These are phyloP conservation scores for Raphanus raphanistrum DNA, from an alignment of 345 rosid genomes.

Conservation along the genomic window DNA sequence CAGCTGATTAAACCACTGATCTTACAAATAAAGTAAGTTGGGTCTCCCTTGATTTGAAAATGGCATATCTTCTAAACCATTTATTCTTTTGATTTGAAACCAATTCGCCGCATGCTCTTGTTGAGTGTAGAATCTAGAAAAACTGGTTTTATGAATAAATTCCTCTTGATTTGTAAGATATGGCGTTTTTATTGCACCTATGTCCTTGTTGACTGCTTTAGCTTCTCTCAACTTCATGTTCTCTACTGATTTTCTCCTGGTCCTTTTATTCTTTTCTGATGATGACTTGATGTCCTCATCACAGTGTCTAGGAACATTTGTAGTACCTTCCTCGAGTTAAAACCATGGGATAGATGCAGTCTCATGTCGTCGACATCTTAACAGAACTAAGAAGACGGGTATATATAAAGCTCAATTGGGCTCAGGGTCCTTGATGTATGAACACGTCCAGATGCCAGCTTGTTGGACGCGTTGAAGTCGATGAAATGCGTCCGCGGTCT, in stretches of 20 bases:
- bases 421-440: conserved; percentile 90
- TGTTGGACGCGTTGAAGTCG: not conserved
- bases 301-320: not conserved
- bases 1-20: too few relatives aligned
- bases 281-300: too few relatives aligned
- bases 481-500: not conserved
- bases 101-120: not conserved
- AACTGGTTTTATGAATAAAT: too few relatives aligned
- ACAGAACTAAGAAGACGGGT: conserved; percentile 79
- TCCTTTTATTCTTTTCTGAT: too few relatives aligned
- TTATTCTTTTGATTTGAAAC: not conserved
- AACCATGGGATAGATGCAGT: conserved; percentile 99
- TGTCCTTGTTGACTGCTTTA: too few relatives aligned
- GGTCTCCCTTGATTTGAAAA: not conserved
- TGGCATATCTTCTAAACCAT: not conserved
- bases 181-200: too few relatives aligned
- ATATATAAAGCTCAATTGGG: conserved; percentile 85
- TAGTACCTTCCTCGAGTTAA: conserved; percentile 92
- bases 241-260: too few relatives aligned
- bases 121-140: not conserved
- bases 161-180: too few relatives aligned
- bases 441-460: not conserved
- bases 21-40: not conserved
- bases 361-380: conserved; percentile 93
- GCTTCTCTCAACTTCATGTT: too few relatives aligned